Evolutionary conservation across 371 early-diverging fungal species (phyloP).

Genomic region (Globomyces sp.): DNA sequence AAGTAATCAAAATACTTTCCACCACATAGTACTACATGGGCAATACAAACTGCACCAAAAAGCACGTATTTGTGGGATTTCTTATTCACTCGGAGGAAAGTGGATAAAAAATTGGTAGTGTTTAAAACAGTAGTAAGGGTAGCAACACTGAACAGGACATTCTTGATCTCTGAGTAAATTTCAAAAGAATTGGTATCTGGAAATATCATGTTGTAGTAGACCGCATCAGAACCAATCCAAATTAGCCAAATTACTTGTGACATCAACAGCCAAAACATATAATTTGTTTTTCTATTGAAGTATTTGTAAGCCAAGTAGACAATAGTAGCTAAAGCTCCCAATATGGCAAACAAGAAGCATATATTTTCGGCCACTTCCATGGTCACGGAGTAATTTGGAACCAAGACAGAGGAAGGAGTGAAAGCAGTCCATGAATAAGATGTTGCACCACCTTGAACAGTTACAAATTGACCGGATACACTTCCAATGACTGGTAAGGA

Average conservation of each 20-base stretch:
- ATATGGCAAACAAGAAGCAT: not conserved
- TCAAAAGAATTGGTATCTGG: not conserved
- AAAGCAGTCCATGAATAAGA: not conserved
- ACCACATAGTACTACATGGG: not conserved
- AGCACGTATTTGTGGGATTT: not conserved
- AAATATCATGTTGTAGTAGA: not conserved
- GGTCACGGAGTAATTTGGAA: not conserved
- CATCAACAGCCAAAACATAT: not conserved
- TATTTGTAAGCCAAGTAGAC: slow-evolving; percentile 8
- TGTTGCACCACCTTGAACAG: not conserved
- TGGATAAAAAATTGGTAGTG: not conserved
- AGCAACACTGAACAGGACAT: not conserved
- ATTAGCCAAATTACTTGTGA: not conserved
- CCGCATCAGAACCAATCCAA: not conserved
- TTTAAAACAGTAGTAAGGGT: not conserved
- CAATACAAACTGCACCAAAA: not conserved
- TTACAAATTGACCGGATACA: not conserved
- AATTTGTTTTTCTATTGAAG: not conserved
- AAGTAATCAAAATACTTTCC: not conserved
- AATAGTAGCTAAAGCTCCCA: not conserved
- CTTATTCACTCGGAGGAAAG: not conserved
- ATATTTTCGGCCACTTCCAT: not conserved
- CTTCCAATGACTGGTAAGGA: not conserved
- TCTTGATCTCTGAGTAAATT: not conserved
- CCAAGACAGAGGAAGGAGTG: not conserved